Conservation (phyloP, 345 rosid genomes). For the Theobroma cacao region DNA sequence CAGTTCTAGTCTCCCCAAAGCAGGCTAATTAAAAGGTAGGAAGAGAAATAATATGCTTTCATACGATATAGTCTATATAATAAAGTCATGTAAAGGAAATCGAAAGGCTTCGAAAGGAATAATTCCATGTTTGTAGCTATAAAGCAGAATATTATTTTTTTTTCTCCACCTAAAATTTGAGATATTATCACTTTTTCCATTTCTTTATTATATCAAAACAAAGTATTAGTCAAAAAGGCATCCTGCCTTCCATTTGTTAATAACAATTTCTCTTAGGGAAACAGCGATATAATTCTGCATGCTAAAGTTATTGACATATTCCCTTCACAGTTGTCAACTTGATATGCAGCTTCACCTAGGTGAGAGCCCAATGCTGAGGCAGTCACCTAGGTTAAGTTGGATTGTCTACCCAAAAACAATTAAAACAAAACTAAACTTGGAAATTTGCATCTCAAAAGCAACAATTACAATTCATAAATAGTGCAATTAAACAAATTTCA, state of each 20-base stretch:
- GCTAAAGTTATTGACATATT: background rate
- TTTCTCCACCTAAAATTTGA: background rate
- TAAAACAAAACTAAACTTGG: background rate
- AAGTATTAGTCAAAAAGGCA: background rate
- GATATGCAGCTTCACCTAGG: background rate
- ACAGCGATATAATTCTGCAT: background rate
- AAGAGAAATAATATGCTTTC: background rate
- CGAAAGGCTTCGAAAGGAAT: background rate
- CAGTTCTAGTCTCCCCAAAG: background rate
- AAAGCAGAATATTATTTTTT: background rate
- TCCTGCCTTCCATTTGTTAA: background rate
- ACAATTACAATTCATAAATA: background rate
- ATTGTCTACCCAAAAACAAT: background rate
- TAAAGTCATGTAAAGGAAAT: background rate
- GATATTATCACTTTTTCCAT: background rate
- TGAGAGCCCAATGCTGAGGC: background rate
- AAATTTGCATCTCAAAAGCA: slow-evolving; percentile 3
- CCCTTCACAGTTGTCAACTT: background rate
- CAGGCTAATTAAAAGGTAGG: background rate
- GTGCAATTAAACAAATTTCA: background rate
- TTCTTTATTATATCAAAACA: background rate
- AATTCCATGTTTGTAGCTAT: background rate
- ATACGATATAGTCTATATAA: background rate
- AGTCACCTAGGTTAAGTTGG: background rate
- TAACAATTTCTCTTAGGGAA: background rate